phyloP scores from a whole-genome alignment of 352 stramenopile species.

The Aphanomyces cochlioides region DNA sequence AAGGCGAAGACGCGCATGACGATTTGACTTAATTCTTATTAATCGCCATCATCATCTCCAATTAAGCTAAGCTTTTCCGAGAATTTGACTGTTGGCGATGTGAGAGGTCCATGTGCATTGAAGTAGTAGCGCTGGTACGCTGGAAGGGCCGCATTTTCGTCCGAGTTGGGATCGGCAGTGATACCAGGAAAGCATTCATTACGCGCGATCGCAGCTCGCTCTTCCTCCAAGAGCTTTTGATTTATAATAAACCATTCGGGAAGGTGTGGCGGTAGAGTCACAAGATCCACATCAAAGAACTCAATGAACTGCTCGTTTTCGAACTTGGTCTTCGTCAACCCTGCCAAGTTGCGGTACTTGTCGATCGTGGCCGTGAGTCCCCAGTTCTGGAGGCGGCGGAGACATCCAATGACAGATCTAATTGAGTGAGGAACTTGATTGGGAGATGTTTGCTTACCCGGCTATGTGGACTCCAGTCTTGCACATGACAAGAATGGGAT shows the following conservation, averaged over 20 bases:
- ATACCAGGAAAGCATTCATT: constrained; percentile 65
- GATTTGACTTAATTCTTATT: constrained; percentile 66
- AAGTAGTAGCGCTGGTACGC: constrained; percentile 84
- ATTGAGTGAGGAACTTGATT: constrained; percentile 52
- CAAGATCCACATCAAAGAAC: constrained; percentile 82
- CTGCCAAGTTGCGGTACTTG: constrained; percentile 86
- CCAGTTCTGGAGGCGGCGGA: constrained; percentile 82
- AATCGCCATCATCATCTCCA: constrained; percentile 83
- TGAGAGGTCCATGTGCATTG: constrained; percentile 68
- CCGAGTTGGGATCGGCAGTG: not conserved
- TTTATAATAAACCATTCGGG: constrained; percentile 79
- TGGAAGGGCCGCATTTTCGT: constrained; percentile 31
- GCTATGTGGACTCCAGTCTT: constrained; percentile 39
- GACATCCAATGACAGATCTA: constrained; percentile 75
- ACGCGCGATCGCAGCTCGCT: constrained; percentile 60
- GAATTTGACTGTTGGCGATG: constrained; percentile 75
- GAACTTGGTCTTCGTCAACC: constrained; percentile 81
- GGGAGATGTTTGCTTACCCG: constrained; percentile 36
- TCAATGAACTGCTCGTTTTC: constrained; percentile 89
- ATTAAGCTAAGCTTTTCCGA: constrained; percentile 89
- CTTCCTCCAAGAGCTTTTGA: constrained; percentile 76
- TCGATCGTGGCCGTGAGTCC: constrained; percentile 83
- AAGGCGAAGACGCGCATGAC: constrained; percentile 61
- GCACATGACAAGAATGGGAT: constrained; percentile 85
- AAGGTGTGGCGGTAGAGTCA: constrained; percentile 71